Evolutionary conservation across 2,329 filamentous ascomycete genomes (phyloP).

Genomic region (Incumbomyces lentus): DNA sequence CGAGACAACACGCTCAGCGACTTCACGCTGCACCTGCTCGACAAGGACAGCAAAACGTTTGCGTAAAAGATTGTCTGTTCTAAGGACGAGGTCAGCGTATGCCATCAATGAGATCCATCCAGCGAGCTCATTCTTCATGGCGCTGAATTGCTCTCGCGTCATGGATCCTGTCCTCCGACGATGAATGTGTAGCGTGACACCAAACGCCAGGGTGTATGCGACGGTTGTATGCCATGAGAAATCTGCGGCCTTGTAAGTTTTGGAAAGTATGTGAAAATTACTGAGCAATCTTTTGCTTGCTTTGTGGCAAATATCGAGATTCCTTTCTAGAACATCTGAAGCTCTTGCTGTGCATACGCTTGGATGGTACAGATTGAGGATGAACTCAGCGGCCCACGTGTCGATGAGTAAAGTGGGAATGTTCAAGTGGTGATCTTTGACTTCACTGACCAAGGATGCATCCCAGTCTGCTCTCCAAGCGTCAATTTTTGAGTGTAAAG

Average conservation of each 20-base stretch:
- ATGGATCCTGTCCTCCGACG: constrained; percentile 9
- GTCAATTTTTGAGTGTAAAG: constrained; percentile 54
- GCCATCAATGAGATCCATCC: constrained; percentile 20
- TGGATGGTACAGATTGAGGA: constrained; percentile 44
- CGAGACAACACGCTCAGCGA: constrained; percentile 11
- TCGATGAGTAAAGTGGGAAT: constrained; percentile 41
- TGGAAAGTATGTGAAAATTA: constrained; percentile 20
- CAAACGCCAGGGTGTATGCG: constrained; percentile 19
- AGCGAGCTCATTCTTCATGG: constrained; percentile 20
- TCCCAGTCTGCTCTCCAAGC: constrained; percentile 57
- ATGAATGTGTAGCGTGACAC: constrained; percentile 19
- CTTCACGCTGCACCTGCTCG: constrained; percentile 11
- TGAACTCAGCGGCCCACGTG: constrained; percentile 39
- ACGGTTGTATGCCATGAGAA: constrained; percentile 21
- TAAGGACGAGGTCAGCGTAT: constrained; percentile 19
- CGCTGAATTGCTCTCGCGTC: constrained; percentile 18
- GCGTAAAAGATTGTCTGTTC: constrained; percentile 18
- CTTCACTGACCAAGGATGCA: constrained; percentile 28
- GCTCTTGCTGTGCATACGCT: constrained; percentile 33
- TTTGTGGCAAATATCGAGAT: constrained; percentile 25
- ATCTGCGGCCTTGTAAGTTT: constrained; percentile 21
- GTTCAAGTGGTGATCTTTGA: constrained; percentile 25
- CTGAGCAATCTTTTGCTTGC: constrained; percentile 22
- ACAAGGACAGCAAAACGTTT: constrained; percentile 18
- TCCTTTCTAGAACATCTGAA: constrained; percentile 23